phyloP scores from a whole-genome alignment of 805 yeast species.

The Saturnispora mendoncae region DNA sequence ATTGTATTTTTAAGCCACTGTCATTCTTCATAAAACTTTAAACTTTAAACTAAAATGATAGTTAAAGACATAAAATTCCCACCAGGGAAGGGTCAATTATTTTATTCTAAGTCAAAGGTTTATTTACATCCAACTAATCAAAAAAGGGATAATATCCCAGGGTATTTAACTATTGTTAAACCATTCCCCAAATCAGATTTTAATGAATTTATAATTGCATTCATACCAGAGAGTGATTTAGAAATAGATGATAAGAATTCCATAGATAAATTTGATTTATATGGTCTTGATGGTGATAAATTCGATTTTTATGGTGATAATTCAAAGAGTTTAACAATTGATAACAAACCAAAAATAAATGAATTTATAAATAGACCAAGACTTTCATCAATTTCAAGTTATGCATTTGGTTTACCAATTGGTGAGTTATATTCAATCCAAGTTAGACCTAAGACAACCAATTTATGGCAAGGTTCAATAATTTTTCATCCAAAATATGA shows the following conservation, averaged over 20 bases:
- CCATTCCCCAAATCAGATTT: constrained; percentile 41
- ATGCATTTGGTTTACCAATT: constrained; percentile 59
- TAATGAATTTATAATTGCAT: constrained; percentile 53
- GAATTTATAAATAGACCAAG: constrained; percentile 45
- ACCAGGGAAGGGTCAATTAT: constrained; percentile 37
- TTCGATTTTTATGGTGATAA: constrained; percentile 17
- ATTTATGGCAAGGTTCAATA: constrained; percentile 90
- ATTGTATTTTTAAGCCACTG: too few relatives aligned
- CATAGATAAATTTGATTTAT: constrained; percentile 31
- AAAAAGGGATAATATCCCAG: constrained; percentile 69
- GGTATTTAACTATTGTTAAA: constrained; percentile 58
- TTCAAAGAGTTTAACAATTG: too few relatives aligned
- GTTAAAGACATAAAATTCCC: constrained; percentile 15
- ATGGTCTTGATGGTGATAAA: constrained; percentile 32
- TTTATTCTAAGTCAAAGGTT: constrained; percentile 58
- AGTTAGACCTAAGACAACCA: constrained; percentile 71
- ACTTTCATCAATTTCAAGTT: constrained; percentile 44
- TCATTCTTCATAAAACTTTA: too few relatives aligned
- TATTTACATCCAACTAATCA: constrained; percentile 75
- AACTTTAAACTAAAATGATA: not conserved
- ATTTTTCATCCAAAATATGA: constrained; percentile 60
- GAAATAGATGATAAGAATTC: constrained; percentile 21
- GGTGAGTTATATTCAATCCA: constrained; percentile 68
- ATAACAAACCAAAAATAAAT: constrained; percentile 21
- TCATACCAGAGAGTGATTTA: constrained; percentile 51